Evolutionary conservation across 306 rosid genomes (phyloP).

Genomic region (Ormosia emarginata): DNA sequence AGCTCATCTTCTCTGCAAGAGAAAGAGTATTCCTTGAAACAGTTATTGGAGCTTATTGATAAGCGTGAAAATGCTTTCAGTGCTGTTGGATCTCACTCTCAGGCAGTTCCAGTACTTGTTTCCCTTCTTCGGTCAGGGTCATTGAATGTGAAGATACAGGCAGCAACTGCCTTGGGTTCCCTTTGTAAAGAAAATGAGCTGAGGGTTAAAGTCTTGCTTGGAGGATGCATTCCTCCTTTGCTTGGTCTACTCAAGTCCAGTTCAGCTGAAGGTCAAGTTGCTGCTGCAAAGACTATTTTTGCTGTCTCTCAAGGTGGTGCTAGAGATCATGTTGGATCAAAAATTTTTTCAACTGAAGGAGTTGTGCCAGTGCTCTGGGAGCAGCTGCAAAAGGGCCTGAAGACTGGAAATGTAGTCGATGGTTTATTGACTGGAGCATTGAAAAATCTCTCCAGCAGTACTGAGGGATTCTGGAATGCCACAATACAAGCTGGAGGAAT

Average conservation of each 20-base stretch:
- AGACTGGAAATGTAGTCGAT: constrained; percentile 78
- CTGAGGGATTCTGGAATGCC: constrained; percentile 94
- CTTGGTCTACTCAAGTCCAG: constrained; percentile 92
- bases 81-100: constrained; percentile 99
- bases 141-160: constrained; percentile 87
- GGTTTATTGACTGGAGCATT: constrained; percentile 91
- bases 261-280: constrained; percentile 86
- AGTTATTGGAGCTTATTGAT: constrained; percentile 80
- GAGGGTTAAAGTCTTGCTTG: constrained; percentile 95
- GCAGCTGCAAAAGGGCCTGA: constrained; percentile 74
- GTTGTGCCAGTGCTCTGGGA: constrained; percentile 97
- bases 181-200: constrained; percentile 94
- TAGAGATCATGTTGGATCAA: constrained; percentile 92
- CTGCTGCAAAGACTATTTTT: constrained; percentile 90
- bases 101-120: constrained; percentile 99
- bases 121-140: constrained; percentile 99
- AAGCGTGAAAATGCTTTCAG: constrained; percentile 93
- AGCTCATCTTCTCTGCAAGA: constrained; percentile 74
- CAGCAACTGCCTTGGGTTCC: constrained; percentile 94
- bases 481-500: constrained; percentile 91
- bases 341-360: constrained; percentile 97
- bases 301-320: constrained; percentile 97
- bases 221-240: constrained; percentile 98
- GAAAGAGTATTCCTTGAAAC: constrained; percentile 82
- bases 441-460: constrained; percentile 84